phyloP scores from a whole-genome alignment of 768 basidiomycete species.

The Naganishia vishniacii region DNA sequence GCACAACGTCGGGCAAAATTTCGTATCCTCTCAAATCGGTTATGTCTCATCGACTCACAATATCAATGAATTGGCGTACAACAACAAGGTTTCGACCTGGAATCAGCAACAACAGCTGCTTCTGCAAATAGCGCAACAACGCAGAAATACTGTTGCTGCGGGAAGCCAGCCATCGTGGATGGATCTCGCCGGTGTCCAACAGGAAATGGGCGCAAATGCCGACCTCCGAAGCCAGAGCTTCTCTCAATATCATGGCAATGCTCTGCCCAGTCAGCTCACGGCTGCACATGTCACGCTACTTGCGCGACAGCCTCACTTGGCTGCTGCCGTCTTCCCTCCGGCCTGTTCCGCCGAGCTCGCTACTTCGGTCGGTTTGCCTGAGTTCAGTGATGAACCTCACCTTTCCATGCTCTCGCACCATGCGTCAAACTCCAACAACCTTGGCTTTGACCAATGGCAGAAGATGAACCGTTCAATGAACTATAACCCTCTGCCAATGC shows the following conservation, averaged over 20 bases:
- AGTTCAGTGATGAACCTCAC: background rate
- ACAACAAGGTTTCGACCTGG: slow-evolving; percentile 26
- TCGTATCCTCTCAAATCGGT: background rate
- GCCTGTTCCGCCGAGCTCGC: slow-evolving; percentile 5
- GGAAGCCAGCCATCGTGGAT: slow-evolving; percentile 5
- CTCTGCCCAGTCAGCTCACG: slow-evolving; percentile 11
- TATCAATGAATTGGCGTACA: slow-evolving; percentile 13
- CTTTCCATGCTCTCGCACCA: slow-evolving; percentile 3
- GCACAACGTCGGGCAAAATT: slow-evolving; percentile 2
- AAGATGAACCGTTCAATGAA: background rate
- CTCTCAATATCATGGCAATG: background rate
- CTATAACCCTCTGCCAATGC: slow-evolving; percentile 10
- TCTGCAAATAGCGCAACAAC: background rate
- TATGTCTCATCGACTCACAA: background rate
- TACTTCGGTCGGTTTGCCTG: background rate
- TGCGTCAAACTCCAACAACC: background rate
- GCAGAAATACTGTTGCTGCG: background rate
- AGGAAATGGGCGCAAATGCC: background rate
- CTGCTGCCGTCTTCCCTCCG: slow-evolving; percentile 29
- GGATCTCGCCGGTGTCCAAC: background rate
- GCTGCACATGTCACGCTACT: slow-evolving; percentile 26
- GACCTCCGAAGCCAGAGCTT: background rate
- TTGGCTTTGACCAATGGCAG: background rate
- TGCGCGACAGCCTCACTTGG: slow-evolving; percentile 28
- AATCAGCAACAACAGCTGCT: slow-evolving; percentile 26